These are phyloP conservation scores for Kwoniella pini DNA, from an alignment of 768 basidiomycete species.

Conservation along the genomic window DNA sequence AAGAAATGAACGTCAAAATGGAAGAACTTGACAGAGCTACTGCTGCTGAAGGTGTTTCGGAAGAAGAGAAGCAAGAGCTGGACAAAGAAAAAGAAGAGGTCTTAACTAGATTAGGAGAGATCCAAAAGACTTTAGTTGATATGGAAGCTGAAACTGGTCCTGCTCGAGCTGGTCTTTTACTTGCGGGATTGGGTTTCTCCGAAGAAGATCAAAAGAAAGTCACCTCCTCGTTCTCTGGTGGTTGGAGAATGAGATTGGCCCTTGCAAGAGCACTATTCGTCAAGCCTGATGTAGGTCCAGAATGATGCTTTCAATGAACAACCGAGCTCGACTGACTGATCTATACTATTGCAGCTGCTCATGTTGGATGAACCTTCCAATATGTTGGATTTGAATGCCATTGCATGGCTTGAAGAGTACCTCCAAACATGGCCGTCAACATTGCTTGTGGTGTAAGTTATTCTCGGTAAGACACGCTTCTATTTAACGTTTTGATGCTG, in stretches of 20 bases:
- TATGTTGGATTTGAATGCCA: slow-evolving; percentile 92
- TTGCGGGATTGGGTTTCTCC: slow-evolving; percentile 90
- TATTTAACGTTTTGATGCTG: background rate
- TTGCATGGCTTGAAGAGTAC: slow-evolving; percentile 98
- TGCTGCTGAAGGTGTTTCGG: slow-evolving; percentile 68
- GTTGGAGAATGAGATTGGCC: slow-evolving; percentile 97
- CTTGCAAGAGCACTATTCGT: slow-evolving; percentile 94
- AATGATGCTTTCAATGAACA: no score
- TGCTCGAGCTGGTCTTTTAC: slow-evolving; percentile 81
- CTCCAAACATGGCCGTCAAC: slow-evolving; percentile 93
- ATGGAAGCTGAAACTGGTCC: slow-evolving; percentile 99
- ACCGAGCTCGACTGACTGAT: background rate
- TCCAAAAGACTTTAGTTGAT: slow-evolving; percentile 86
- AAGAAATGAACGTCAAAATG: slow-evolving; percentile 69
- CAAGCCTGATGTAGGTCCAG: slow-evolving; percentile 62
- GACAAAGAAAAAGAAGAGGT: slow-evolving; percentile 72
- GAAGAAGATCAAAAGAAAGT: slow-evolving; percentile 80
- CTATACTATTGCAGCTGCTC: slow-evolving; percentile 63
- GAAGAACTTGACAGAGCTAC: slow-evolving; percentile 63
- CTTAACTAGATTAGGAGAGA: slow-evolving; percentile 76
- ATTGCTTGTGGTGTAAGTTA: slow-evolving; percentile 79
- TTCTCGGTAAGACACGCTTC: background rate
- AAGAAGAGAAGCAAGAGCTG: slow-evolving; percentile 61
- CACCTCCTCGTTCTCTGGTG: slow-evolving; percentile 88
- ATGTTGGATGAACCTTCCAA: slow-evolving; percentile 94